Percentiles rank a stretch among this genome's conserved stretches.
These are phyloP conservation scores for Berkeleyomyces basicola DNA, from an alignment of 2,329 filamentous ascomycete genomes.

Conservation along the genomic window DNA sequence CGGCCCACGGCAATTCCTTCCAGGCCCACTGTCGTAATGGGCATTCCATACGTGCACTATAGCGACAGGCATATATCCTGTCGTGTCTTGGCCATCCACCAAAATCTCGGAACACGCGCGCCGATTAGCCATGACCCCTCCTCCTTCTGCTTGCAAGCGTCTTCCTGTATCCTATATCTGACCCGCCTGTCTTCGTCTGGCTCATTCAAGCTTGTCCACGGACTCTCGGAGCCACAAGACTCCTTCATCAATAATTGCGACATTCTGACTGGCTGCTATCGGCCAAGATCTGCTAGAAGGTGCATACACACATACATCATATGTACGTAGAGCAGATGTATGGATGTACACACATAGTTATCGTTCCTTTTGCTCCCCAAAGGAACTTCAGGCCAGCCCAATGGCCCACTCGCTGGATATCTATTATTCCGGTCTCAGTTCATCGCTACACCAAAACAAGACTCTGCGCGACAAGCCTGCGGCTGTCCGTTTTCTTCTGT, in stretches of 20 bases:
- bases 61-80: background rate
- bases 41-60: background rate
- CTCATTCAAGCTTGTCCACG: background rate
- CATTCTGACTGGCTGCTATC: background rate
- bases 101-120: constrained; percentile 1
- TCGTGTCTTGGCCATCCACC: background rate
- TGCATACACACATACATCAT: too few relatives aligned
- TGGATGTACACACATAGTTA: too few relatives aligned
- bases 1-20: constrained; percentile 10
- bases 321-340: too few relatives aligned
- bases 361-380: background rate
- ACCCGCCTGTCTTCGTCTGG: background rate
- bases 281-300: background rate
- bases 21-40: background rate
- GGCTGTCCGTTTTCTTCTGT: background rate
- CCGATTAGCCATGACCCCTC: background rate
- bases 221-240: background rate
- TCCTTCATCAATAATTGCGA: background rate
- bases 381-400: background rate
- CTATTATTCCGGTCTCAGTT: background rate
- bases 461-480: background rate
- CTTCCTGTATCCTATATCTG: background rate
- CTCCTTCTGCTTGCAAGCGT: background rate
- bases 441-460: background rate
- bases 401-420: background rate